These are phyloP conservation scores for Candida dajiaensis DNA, from an alignment of 805 yeast species.

Conservation along the genomic window DNA sequence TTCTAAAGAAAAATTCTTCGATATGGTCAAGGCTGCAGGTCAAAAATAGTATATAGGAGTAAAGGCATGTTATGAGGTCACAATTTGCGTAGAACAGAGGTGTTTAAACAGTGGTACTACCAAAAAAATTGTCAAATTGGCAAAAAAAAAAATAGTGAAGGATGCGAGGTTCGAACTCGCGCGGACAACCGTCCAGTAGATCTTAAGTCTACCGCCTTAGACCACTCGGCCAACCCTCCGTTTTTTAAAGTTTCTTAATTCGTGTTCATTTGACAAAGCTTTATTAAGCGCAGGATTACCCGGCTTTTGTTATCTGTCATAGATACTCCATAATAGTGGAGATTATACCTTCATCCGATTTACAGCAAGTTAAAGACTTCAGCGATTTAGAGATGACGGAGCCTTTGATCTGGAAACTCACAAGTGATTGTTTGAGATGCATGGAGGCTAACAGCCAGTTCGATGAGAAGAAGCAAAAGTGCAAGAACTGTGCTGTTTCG, in stretches of 20 bases:
- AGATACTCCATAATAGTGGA: too few species aligned
- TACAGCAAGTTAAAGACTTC: too few species aligned
- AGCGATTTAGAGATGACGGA: not conserved
- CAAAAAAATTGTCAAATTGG: not conserved
- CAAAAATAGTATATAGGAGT: slow-evolving; percentile 19
- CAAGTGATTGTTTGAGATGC: not conserved
- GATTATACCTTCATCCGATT: too few species aligned
- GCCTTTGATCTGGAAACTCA: not conserved
- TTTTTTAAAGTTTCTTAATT: too few species aligned
- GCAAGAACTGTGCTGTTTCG: not conserved
- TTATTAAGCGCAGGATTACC: too few species aligned
- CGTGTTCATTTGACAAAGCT: too few species aligned
- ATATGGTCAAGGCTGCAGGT: slow-evolving; percentile 78
- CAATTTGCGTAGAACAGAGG: not conserved
- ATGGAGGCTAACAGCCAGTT: not conserved
- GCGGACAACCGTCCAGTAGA: slow-evolving; percentile 10
- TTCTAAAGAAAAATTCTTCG: slow-evolving; percentile 85
- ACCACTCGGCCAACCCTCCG: slow-evolving; percentile 12
- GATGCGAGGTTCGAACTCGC: slow-evolving; percentile 15
- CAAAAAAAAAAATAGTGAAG: slow-evolving; percentile 8
- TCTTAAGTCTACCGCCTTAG: slow-evolving; percentile 12
- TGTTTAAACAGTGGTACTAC: too few species aligned
- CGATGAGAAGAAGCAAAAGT: not conserved
- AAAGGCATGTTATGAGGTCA: not conserved
- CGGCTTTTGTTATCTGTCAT: too few species aligned